These are phyloP conservation scores for Leccinum obscurum DNA, from an alignment of 768 basidiomycete species.

Conservation along the genomic window DNA sequence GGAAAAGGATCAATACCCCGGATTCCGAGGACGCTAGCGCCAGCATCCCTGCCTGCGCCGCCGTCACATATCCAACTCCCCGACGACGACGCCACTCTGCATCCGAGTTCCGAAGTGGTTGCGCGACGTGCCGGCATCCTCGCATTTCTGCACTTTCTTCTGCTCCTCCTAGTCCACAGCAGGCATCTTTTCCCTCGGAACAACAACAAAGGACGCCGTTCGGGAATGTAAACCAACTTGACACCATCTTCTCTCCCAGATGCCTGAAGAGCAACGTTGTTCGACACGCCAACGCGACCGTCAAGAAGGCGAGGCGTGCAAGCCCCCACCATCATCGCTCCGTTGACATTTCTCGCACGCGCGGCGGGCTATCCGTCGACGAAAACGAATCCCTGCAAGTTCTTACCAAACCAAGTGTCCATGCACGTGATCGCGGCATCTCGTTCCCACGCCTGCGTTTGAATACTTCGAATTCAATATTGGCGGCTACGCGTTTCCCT, in stretches of 20 bases:
- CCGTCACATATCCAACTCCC: not conserved
- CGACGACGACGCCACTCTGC: conserved; percentile 9
- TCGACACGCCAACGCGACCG: not conserved
- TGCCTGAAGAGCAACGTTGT: not conserved
- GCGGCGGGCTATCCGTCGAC: conserved; percentile 6
- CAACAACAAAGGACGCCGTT: conserved; percentile 1
- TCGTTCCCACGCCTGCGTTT: conserved; percentile 17
- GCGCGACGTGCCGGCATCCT: conserved; percentile 27
- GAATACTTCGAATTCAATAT: not conserved
- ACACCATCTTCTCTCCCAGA: not conserved
- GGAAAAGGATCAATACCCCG: conserved; percentile 7
- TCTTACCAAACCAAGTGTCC: not conserved
- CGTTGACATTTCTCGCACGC: not conserved
- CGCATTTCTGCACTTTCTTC: conserved; percentile 16
- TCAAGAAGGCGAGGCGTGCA: conserved; percentile 11
- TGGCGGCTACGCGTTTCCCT: not conserved
- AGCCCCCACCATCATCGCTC: conserved; percentile 1
- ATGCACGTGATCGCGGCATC: conserved; percentile 6
- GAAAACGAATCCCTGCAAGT: conserved; percentile 20
- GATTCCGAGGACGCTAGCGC: conserved; percentile 15
- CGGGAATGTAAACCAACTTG: not conserved
- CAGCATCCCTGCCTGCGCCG: not conserved
- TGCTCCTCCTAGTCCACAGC: conserved; percentile 12
- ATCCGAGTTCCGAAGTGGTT: conserved; percentile 30
- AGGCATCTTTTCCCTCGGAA: not conserved